These are phyloP conservation scores for Aspergillus nomiae DNA, from an alignment of 2,329 filamentous ascomycete species.

Conservation along the genomic window DNA sequence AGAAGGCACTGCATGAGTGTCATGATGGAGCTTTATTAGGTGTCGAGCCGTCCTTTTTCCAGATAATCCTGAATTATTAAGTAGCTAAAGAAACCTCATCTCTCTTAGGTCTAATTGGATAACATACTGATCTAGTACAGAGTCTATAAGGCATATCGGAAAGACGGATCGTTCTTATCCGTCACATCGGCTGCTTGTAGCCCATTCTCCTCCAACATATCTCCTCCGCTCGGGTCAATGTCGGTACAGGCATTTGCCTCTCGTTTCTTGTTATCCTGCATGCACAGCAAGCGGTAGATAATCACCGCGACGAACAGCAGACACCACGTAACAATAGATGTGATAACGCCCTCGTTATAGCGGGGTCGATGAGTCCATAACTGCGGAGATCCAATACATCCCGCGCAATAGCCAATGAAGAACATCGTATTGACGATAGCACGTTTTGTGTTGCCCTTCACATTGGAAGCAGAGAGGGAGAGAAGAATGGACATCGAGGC, in stretches of 20 bases:
- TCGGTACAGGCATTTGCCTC: neutral
- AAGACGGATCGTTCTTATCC: neutral
- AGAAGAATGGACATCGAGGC: neutral
- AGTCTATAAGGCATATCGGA: neutral
- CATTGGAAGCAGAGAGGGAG: neutral
- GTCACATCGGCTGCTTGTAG: neutral
- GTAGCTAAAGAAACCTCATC: neutral
- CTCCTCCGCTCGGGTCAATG: neutral
- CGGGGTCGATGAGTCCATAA: neutral
- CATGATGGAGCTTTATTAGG: no score
- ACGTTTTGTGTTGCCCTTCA: neutral
- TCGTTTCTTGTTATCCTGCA: neutral
- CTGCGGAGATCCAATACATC: neutral
- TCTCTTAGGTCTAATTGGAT: neutral
- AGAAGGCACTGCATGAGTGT: no score
- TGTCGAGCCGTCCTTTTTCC: neutral
- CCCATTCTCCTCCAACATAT: neutral
- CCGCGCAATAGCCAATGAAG: neutral
- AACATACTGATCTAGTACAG: neutral
- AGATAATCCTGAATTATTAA: neutral
- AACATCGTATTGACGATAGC: neutral
- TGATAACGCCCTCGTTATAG: neutral
- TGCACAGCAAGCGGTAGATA: neutral
- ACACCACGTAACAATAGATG: neutral
- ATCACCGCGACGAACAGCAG: neutral